Evolutionary conservation across 768 basidiomycete species (phyloP), one percentile per base, ranked within the genome.

Genomic region (Glaciozyma martinii): DNA sequence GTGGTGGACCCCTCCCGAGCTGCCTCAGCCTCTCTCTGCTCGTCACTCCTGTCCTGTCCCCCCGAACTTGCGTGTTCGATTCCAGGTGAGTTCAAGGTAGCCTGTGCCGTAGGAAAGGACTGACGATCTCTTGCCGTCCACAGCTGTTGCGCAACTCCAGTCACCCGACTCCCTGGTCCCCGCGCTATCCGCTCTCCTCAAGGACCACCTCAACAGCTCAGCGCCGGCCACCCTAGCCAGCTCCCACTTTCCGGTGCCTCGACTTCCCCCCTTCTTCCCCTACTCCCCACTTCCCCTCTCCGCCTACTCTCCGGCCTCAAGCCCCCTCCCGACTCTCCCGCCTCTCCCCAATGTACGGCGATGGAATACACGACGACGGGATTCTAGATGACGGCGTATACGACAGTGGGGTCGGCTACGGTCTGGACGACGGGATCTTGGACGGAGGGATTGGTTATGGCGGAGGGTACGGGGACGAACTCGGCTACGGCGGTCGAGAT

Each of bases 401-500:
- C 53, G 53, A 30, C 19, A 23, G 53, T 30, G 32, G 29, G 18
- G 15, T 21, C 19, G 25, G 46, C 46, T 47, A 47, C 21, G 46
- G 46, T 6, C 7, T 47, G 16, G 46, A 12, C 46, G 46, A 25
- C 46, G 46, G n/a, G 46, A 23, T 23, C 12, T 37, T 32, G 18
- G 56, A 33, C 37, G 55, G 55, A n/a, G 55, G 55, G 6, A 18
- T 29, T 21, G 55, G 55, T 42, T 18, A 23, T 15, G 23, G 29
- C 5, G 56, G 56, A 43, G 56, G 56, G 40, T 57, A 57, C 15
- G n/a, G 29, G 21, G 56, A 57, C 40, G 56, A 53, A 6, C 27
- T 27, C 27, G 52, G 52, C 7, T 25, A 18, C 27, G 52, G 21
- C 7, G 52, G 52, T 30, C 23, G 52, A 25, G 52, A 37, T 8